These are phyloP conservation scores for Avicennia marina DNA, from an alignment of 257 asterid genomes.

Conservation along the genomic window DNA sequence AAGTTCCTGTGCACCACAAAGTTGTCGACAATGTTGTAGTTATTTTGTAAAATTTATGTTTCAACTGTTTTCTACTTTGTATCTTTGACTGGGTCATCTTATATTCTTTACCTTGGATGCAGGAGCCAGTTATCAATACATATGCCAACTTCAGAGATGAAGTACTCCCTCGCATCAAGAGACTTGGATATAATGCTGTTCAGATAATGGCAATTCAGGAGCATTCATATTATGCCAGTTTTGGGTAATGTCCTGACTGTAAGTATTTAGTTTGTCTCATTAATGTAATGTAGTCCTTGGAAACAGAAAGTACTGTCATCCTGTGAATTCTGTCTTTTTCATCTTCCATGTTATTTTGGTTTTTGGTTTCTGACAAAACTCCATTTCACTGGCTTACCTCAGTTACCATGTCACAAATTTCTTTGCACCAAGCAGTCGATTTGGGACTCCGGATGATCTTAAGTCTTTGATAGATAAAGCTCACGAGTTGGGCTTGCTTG, in stretches of 20 bases:
- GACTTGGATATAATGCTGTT: slow-evolving; percentile 80
- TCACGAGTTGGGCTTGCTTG: slow-evolving; percentile 80
- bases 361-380: too few species aligned
- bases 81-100: slow-evolving; percentile 5
- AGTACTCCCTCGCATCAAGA: slow-evolving; percentile 77
- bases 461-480: slow-evolving; percentile 95
- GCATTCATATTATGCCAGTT: slow-evolving; percentile 93
- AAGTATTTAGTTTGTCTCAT: too few species aligned
- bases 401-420: slow-evolving; percentile 92
- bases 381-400: too few species aligned
- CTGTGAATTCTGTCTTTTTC: too few species aligned
- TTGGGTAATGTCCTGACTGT: too few species aligned
- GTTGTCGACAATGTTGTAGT: not conserved
- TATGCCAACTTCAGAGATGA: slow-evolving; percentile 88
- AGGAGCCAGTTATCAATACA: slow-evolving; percentile 80
- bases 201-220: slow-evolving; percentile 99
- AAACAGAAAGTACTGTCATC: too few species aligned
- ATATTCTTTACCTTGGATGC: slow-evolving; percentile 25
- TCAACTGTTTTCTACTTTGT: slow-evolving; percentile 7
- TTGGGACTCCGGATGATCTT: slow-evolving; percentile 95
- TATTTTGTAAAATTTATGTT: not conserved
- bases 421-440: slow-evolving; percentile 89
- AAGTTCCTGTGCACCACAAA: not conserved
- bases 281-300: too few species aligned
- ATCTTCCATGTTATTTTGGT: too few species aligned